Evolutionary conservation across 345 rosid genomes (phyloP).

Genomic region (Erucastrum elatum): DNA sequence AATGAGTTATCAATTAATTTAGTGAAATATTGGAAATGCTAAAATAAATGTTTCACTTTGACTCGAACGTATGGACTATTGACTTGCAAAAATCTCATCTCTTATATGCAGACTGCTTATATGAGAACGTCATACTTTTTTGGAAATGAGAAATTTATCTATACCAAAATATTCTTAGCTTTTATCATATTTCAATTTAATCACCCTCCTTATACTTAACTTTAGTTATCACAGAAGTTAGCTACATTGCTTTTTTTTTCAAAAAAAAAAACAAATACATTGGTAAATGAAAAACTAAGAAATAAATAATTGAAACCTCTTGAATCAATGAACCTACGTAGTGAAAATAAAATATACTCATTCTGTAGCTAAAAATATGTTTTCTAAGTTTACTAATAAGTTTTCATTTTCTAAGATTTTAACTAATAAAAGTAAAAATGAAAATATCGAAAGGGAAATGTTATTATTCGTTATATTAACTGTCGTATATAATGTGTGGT

Average conservation of each 20-base stretch:
- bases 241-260: too few species aligned
- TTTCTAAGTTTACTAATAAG: too few species aligned
- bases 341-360: too few species aligned
- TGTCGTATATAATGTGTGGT: neutral
- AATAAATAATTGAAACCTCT: neutral
- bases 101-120: neutral
- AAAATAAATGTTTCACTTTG: conserved; percentile 5
- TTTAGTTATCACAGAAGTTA: neutral
- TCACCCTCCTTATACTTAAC: neutral
- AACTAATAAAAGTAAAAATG: too few species aligned
- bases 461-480: too few species aligned
- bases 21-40: neutral
- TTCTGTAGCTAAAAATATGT: too few species aligned
- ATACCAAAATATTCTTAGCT: neutral
- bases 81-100: neutral
- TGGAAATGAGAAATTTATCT: neutral
- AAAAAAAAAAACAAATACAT: too few species aligned
- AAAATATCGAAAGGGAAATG: neutral
- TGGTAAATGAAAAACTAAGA: neutral
- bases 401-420: too few species aligned
- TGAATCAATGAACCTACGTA: neutral
- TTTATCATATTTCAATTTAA: neutral
- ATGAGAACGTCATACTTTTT: neutral
- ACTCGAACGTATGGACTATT: neutral
- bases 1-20: conserved; percentile 3